These are phyloP conservation scores for Lithospermum erythrorhizon DNA, from an alignment of 257 asterid species.

Conservation along the genomic window DNA sequence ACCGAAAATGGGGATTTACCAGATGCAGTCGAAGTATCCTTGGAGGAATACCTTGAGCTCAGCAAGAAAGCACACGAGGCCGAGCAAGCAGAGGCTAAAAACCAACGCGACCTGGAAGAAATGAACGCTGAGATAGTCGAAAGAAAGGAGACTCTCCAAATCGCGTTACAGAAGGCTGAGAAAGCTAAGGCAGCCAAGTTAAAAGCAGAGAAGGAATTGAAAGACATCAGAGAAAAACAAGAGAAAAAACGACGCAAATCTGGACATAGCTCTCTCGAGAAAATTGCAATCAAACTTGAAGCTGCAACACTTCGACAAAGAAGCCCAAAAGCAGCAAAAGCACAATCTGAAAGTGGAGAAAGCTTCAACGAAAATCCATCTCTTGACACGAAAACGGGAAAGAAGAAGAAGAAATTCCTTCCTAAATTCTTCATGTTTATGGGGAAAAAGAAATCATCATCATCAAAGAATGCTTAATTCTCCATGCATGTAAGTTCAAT, in stretches of 20 bases:
- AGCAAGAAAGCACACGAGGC: constrained; percentile 87
- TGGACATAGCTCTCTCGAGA: constrained; percentile 31
- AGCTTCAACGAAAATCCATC: constrained; percentile 21
- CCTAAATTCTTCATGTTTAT: constrained; percentile 49
- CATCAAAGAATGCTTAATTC: constrained; percentile 21
- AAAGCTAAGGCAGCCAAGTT: constrained; percentile 71
- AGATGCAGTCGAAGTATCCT: constrained; percentile 46
- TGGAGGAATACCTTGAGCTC: constrained; percentile 79
- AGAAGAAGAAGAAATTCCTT: constrained; percentile 52
- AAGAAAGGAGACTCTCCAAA: constrained; percentile 43
- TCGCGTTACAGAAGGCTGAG: constrained; percentile 57
- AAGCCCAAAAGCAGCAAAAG: constrained; percentile 42
- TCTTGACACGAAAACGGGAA: background rate
- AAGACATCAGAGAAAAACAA: constrained; percentile 75
- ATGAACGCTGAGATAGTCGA: constrained; percentile 40
- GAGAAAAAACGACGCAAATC: constrained; percentile 66
- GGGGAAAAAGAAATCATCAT: constrained; percentile 27
- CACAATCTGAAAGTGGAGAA: constrained; percentile 33
- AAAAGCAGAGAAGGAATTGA: constrained; percentile 69
- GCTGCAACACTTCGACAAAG: constrained; percentile 18
- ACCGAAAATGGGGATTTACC: constrained; percentile 35
- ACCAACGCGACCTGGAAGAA: constrained; percentile 64
- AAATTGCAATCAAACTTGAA: constrained; percentile 22
- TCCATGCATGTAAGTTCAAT: background rate
- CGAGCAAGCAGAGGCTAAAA: constrained; percentile 60